Base-by-base conservation (phyloP, 1,284 basidiomycete genomes). In the Ganoderma resinaceum region DNA sequence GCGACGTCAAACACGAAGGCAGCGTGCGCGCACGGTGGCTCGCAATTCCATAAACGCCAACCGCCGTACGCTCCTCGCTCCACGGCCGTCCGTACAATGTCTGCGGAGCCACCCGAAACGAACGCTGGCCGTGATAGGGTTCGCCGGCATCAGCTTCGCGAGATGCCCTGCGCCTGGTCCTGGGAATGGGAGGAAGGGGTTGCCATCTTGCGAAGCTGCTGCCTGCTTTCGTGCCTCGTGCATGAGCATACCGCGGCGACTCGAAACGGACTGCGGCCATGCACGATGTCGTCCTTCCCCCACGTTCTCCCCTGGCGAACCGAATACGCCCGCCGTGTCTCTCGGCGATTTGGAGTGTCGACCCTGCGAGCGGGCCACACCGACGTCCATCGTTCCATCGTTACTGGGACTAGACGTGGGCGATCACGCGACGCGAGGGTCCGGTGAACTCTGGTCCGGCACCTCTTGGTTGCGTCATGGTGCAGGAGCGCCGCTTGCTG, bases 111-210 rank as follows among this genome's bases (percentile, higher is more conserved):
- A 12, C 55, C 55, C 55, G 55, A 37, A 58, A 58, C 31, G 55
- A 37, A 58, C 52, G 52, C 55, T 12, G 33, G n/a, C 33, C 20
- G 55, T 58, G 35, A 58, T 58, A 58, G 55, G 20, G 55, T 35
- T 37, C 8, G 29, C 7, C 29, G 29, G 3, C 55, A 58, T 58
- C 55, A 35, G 55, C 33, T 37, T 58, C 55, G 55, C 33, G 29
- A 33, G 53, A 33, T 55, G 53, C 16, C 14, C 53, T 35, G 55
- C 55, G 55, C 33, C 35, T 35, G 55, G 37, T 35, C 33, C 55
- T 58, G 55, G 55, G 55, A 58, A 23, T 33, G 33, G 35, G 20
- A 20, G 1, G 20, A 33, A 57, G 26, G 11, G 26, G 33, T 9
- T 23, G 33, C 55, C 37, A 58, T 58, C 33, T 23, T 35, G 35